Percentiles rank a stretch among this genome's conserved stretches.
Conservation (phyloP, 208 protist genomes). For the Acanthamoeba royreba region DNA sequence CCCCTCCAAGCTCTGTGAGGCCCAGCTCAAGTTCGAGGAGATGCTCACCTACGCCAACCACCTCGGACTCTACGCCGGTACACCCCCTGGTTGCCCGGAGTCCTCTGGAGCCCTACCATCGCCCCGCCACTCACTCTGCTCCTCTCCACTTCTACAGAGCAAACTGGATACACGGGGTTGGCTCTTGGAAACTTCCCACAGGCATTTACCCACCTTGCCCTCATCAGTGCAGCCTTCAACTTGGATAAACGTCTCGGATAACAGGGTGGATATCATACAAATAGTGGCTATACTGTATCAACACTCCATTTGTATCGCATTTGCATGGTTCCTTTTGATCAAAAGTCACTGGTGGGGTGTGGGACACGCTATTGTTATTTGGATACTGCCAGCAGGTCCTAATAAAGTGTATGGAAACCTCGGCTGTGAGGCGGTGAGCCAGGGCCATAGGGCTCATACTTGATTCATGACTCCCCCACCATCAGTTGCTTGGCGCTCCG, state of each 20-base stretch:
- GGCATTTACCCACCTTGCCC: conserved; percentile 70
- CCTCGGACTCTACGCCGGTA: conserved; percentile 64
- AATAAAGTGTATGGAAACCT: no score
- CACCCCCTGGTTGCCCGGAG: no score
- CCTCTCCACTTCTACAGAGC: conserved; percentile 16
- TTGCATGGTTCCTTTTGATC: background rate
- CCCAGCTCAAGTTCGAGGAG: conserved; percentile 73
- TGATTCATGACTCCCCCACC: no score
- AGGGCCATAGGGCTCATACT: no score
- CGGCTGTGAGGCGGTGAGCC: no score
- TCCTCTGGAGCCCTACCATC: no score
- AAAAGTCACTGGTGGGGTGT: no score
- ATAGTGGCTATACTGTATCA: background rate
- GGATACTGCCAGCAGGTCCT: no score
- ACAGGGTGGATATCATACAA: background rate
- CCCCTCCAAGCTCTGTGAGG: conserved; percentile 40
- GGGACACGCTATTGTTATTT: no score
- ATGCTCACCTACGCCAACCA: conserved; percentile 77
- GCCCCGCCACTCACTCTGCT: background rate
- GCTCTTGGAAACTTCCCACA: conserved; percentile 72
- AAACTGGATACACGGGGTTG: conserved; percentile 36
- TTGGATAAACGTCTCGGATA: conserved; percentile 51
- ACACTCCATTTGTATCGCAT: background rate
- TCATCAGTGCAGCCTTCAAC: conserved; percentile 72
- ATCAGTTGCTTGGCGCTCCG: no score